Evolutionary conservation across 1,139 yeast genomes (phyloP).

Genomic region (Saccharomycopsis crataegensis): DNA sequence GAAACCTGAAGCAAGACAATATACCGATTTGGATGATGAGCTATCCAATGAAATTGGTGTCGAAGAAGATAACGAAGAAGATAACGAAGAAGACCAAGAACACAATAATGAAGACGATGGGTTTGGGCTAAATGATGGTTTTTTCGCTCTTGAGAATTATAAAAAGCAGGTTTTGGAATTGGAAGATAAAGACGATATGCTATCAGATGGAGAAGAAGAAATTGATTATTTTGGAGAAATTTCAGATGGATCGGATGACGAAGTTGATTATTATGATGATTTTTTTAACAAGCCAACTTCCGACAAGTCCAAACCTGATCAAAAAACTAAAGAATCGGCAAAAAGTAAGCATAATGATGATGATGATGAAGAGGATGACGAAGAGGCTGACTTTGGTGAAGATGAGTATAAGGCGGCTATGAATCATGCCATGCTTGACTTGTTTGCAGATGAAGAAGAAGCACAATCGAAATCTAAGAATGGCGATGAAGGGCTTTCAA

Average conservation of each 20-base stretch:
- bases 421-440: conserved; percentile 53
- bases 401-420: conserved; percentile 51
- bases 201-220: conserved; percentile 44
- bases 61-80: conserved; percentile 17
- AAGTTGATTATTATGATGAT: conserved; percentile 65
- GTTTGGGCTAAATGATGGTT: conserved; percentile 73
- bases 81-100: conserved; percentile 7
- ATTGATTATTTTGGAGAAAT: conserved; percentile 61
- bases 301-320: conserved; percentile 9
- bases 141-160: conserved; percentile 80
- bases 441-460: conserved; percentile 36
- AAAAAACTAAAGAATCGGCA: conserved; percentile 7
- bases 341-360: conserved; percentile 22
- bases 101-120: conserved; percentile 1
- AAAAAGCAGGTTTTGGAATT: conserved; percentile 72
- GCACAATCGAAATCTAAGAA: conserved; percentile 20
- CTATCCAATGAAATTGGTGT: conserved; percentile 18
- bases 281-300: conserved; percentile 53
- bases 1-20: conserved; percentile 21
- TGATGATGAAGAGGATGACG: conserved; percentile 26
- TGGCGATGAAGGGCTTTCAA: conserved; percentile 43
- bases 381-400: conserved; percentile 34
- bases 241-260: conserved; percentile 56
- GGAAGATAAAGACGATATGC: conserved; percentile 46
- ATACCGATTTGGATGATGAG: conserved; percentile 25